Percentiles rank a stretch among this genome's conserved stretches.
Evolutionary conservation across 805 yeast species (phyloP).

Genomic region (Candida multigemmis): DNA sequence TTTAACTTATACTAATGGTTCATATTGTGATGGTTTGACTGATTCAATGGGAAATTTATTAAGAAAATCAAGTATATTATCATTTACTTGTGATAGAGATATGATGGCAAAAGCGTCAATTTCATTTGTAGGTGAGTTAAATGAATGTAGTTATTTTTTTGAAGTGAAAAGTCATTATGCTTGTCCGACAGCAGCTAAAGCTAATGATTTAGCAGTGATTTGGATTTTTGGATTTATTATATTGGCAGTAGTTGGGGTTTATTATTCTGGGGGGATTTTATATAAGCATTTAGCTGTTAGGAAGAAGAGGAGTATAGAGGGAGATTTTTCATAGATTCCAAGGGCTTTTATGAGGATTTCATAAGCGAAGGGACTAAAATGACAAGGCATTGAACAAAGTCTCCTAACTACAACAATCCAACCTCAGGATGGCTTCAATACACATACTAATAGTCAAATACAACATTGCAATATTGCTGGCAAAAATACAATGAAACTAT

Average conservation of each 20-base stretch:
- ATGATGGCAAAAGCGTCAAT: slow-evolving; percentile 55
- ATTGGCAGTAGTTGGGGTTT: slow-evolving; percentile 26
- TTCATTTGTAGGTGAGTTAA: slow-evolving; percentile 58
- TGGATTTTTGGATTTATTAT: slow-evolving; percentile 28
- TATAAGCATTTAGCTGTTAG: slow-evolving; percentile 15
- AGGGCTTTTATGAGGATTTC: too few species aligned
- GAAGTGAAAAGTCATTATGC: slow-evolving; percentile 82
- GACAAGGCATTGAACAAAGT: too few species aligned
- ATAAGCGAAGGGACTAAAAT: too few species aligned
- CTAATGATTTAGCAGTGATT: slow-evolving; percentile 54
- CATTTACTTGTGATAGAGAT: slow-evolving; percentile 75
- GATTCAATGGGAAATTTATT: slow-evolving; percentile 37
- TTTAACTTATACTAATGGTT: slow-evolving; percentile 64
- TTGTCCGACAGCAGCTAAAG: slow-evolving; percentile 68
- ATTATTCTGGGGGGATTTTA: slow-evolving; percentile 28
- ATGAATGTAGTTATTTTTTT: slow-evolving; percentile 76
- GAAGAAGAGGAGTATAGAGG: slow-evolving; percentile 6
- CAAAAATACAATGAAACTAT: too few species aligned
- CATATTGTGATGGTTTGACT: slow-evolving; percentile 37
- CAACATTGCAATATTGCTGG: too few species aligned
- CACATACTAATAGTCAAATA: too few species aligned
- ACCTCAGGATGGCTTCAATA: too few species aligned
- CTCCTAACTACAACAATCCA: too few species aligned
- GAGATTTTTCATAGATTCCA: background rate
- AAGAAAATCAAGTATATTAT: slow-evolving; percentile 54